Evolutionary conservation across 2,329 filamentous ascomycete species (phyloP).

Genomic region (Curvularia hawaiiensis): DNA sequence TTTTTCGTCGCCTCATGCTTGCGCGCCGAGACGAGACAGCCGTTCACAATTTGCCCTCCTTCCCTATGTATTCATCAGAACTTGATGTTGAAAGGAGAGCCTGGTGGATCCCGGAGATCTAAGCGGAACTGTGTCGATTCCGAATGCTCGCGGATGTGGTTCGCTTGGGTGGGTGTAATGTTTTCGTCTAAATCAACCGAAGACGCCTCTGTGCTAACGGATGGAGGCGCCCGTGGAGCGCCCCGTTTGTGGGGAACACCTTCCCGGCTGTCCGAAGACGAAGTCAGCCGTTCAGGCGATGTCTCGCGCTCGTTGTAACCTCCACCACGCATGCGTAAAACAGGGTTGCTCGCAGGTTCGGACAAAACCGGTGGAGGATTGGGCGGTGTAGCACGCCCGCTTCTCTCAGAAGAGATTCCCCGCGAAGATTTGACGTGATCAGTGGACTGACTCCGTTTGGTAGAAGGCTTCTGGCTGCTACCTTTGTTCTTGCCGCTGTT

Average conservation of each 20-base stretch:
- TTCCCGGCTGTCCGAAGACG: conserved; percentile 40
- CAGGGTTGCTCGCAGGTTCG: conserved; percentile 31
- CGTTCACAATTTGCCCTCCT: neutral
- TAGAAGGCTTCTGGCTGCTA: conserved; percentile 34
- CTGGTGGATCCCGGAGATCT: conserved; percentile 43
- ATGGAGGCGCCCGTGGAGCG: conserved; percentile 32
- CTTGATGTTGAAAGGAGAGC: conserved; percentile 47
- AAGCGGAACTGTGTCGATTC: conserved; percentile 42
- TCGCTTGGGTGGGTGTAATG: conserved; percentile 43
- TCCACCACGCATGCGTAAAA: conserved; percentile 23
- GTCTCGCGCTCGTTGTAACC: conserved; percentile 32
- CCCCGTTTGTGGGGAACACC: conserved; percentile 24
- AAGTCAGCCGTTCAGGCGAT: conserved; percentile 37
- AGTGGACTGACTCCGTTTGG: conserved; percentile 38
- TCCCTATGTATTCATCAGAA: conserved; percentile 32
- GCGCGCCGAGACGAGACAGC: conserved; percentile 9
- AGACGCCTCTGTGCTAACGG: conserved; percentile 27
- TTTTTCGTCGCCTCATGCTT: conserved; percentile 29
- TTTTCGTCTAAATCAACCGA: conserved; percentile 39
- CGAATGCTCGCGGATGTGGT: conserved; percentile 39
- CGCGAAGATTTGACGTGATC: conserved; percentile 39
- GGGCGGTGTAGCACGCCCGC: conserved; percentile 40
- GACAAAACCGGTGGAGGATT: conserved; percentile 29
- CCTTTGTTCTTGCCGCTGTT: conserved; percentile 33
- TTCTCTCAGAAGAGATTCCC: conserved; percentile 41